Evolutionary conservation across 148 eudicot species (phyloP).

Genomic region (Fallopia convolvulus): DNA sequence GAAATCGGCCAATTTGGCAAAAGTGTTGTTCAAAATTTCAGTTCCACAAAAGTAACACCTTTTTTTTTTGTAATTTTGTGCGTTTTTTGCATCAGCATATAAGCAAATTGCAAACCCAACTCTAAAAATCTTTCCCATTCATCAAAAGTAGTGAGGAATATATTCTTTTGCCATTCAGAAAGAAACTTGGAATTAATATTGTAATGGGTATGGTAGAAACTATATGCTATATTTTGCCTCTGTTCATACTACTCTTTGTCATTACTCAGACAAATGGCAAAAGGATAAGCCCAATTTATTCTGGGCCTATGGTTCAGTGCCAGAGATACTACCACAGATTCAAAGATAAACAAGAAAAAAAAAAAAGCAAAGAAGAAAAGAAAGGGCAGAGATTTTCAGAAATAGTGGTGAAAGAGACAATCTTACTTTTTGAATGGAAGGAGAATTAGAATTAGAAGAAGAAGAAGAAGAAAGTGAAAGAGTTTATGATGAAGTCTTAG

Average conservation of each 20-base stretch:
- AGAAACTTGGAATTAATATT: not conserved
- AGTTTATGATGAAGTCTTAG: not conserved
- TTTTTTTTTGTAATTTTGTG: not conserved
- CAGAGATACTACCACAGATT: not conserved
- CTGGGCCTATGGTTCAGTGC: not conserved
- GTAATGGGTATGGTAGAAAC: not conserved
- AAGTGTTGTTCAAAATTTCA: conserved; percentile 3
- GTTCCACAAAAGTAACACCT: not conserved
- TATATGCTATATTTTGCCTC: not conserved
- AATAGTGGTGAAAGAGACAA: conserved; percentile 20
- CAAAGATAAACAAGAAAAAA: not conserved
- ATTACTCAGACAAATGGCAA: not conserved
- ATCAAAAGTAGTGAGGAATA: conserved; percentile 6
- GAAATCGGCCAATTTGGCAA: not conserved
- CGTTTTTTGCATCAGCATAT: not conserved
- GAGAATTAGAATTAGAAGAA: not conserved
- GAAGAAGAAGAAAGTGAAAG: not conserved
- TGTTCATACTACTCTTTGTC: conserved; percentile 6
- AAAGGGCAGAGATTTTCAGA: not conserved
- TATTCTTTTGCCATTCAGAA: conserved; percentile 1
- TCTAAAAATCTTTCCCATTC: not conserved
- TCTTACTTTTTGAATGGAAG: conserved; percentile 20
- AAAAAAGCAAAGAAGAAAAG: not conserved
- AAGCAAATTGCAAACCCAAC: not conserved
- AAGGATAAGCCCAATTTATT: not conserved